phyloP scores from a whole-genome alignment of 176 grass and related monocot species.

The Aegilops tauschii region DNA sequence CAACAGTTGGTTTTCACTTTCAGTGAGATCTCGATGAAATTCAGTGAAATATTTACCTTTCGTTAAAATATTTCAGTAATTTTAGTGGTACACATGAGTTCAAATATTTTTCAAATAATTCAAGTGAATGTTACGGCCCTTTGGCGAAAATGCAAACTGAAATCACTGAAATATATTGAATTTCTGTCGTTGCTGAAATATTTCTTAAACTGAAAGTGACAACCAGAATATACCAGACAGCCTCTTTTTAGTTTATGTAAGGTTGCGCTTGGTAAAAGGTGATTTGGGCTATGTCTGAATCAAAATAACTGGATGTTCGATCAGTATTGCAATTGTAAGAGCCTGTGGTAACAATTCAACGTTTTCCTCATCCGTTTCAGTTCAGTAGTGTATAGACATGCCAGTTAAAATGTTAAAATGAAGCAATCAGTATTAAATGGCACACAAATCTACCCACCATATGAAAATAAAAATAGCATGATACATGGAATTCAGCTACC shows the following conservation, averaged over 20 bases:
- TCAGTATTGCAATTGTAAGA: background rate
- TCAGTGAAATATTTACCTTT: too few species aligned
- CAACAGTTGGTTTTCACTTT: too few species aligned
- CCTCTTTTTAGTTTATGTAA: background rate
- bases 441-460: background rate
- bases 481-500: background rate
- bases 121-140: too few species aligned
- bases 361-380: background rate
- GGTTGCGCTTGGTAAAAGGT: background rate
- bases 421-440: background rate
- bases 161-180: too few species aligned
- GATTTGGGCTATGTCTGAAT: background rate
- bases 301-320: background rate
- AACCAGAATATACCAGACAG: background rate
- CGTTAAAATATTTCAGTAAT: too few species aligned
- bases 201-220: background rate
- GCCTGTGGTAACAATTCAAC: background rate
- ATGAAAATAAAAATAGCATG: too few species aligned
- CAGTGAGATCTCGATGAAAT: too few species aligned
- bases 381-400: background rate
- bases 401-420: background rate
- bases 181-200: too few species aligned
- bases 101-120: too few species aligned
- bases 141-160: too few species aligned
- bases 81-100: too few species aligned